phyloP scores from a whole-genome alignment of 2,329 filamentous ascomycete species.

The Cladosporium sp. region DNA sequence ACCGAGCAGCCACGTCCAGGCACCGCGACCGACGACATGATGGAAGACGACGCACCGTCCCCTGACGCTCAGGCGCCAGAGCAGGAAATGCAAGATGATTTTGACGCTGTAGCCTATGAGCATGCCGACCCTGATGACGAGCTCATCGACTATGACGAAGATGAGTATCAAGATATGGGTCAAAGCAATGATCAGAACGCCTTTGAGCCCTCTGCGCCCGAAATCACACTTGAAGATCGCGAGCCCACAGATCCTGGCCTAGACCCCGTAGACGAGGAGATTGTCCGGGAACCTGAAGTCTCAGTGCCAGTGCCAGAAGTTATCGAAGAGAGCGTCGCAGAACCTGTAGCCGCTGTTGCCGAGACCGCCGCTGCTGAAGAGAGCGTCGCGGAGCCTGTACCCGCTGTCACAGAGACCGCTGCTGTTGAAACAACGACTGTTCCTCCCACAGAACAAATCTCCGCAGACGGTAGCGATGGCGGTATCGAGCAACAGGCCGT shows the following conservation, averaged over 20 bases:
- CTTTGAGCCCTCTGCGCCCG: not conserved
- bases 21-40: conserved; percentile 31
- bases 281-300: conserved; percentile 16
- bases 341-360: not conserved
- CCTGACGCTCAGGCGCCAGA: conserved; percentile 31
- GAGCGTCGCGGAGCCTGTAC: not conserved
- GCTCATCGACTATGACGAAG: conserved; percentile 35
- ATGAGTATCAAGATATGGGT: conserved; percentile 19
- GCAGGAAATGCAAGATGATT: conserved; percentile 28
- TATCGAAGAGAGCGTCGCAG: not conserved
- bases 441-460: not conserved
- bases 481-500: not conserved
- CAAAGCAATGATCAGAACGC: conserved; percentile 12
- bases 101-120: conserved; percentile 13
- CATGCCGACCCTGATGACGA: conserved; percentile 29
- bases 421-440: not conserved
- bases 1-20: conserved; percentile 38
- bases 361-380: not conserved
- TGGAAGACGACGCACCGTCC: conserved; percentile 26
- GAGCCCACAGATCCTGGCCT: not conserved
- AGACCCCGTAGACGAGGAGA: conserved; percentile 17
- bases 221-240: not conserved
- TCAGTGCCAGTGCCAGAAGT: conserved; percentile 3
- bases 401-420: not conserved
- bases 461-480: too few species aligned